Evolutionary conservation across 2,329 filamentous ascomycete species (phyloP).

Genomic region (Ophiostoma perfectum): DNA sequence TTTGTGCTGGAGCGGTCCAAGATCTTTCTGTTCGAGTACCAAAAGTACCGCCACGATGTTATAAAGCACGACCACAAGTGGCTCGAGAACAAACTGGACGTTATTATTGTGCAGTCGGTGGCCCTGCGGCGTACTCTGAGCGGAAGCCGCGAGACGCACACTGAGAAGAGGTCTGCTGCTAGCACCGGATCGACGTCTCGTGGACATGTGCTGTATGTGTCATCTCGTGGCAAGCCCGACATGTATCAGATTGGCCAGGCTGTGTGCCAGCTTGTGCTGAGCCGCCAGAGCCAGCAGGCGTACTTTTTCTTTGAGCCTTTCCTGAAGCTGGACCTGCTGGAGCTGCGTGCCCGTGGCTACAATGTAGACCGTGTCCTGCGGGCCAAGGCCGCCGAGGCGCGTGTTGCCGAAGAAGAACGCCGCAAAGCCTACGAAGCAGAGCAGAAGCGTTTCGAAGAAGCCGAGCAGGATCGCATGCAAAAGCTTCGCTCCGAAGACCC

Average conservation of each 20-base stretch:
- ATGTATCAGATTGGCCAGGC: constrained; percentile 90
- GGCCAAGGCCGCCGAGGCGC: constrained; percentile 78
- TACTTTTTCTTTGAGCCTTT: constrained; percentile 89
- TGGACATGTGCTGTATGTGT: constrained; percentile 65
- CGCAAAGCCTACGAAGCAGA: constrained; percentile 70
- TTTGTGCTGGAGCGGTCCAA: constrained; percentile 83
- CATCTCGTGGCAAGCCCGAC: constrained; percentile 59
- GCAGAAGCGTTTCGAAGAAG: constrained; percentile 58
- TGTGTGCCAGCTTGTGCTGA: constrained; percentile 73
- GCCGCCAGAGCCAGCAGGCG: constrained; percentile 79
- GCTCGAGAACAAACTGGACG: constrained; percentile 78
- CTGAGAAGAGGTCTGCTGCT: constrained; percentile 70
- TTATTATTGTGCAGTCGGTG: constrained; percentile 73
- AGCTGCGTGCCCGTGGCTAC: constrained; percentile 81
- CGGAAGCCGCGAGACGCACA: constrained; percentile 61
- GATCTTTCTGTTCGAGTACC: constrained; percentile 76
- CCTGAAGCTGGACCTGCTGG: constrained; percentile 74
- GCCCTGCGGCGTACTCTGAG: constrained; percentile 70
- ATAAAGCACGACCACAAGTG: constrained; percentile 84
- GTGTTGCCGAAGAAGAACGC: constrained; percentile 77
- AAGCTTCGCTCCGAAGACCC: background rate
- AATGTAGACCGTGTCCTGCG: constrained; percentile 93
- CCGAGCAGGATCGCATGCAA: constrained; percentile 35
- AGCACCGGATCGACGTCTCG: constrained; percentile 44
- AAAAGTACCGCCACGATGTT: constrained; percentile 64